These are phyloP conservation scores for Funneliformis mosseae DNA, from an alignment of 192 early-diverging fungal genomes.

Conservation along the genomic window DNA sequence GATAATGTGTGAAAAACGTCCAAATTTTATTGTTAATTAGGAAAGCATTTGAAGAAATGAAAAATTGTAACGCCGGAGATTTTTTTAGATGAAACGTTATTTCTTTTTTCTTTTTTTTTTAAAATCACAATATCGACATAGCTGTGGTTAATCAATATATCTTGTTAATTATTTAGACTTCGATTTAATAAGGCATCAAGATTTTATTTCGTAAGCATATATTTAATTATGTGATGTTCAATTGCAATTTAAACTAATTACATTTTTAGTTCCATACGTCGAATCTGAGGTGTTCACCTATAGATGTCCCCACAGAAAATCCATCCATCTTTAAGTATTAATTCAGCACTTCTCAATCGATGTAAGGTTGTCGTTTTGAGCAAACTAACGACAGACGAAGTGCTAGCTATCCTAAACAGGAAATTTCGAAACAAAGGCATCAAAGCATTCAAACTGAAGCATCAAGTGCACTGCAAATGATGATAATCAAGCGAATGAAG, in stretches of 20 bases:
- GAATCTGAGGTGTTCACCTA: constrained; percentile 71
- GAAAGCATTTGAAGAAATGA: constrained; percentile 67
- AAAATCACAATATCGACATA: not conserved
- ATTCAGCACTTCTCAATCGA: constrained; percentile 76
- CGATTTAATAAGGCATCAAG: constrained; percentile 89
- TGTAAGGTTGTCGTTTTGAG: constrained; percentile 78
- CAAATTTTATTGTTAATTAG: constrained; percentile 27
- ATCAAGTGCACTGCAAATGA: constrained; percentile 25
- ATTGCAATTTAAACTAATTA: not conserved
- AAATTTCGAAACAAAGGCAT: constrained; percentile 25
- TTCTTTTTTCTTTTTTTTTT: not conserved
- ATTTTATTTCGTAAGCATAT: constrained; percentile 59
- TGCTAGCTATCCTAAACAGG: constrained; percentile 64
- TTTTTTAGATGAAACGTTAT: constrained; percentile 82
- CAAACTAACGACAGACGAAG: constrained; percentile 59
- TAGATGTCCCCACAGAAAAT: constrained; percentile 82
- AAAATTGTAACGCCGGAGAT: constrained; percentile 60
- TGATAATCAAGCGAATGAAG: constrained; percentile 36
- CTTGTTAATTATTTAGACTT: constrained; percentile 47
- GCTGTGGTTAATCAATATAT: not conserved
- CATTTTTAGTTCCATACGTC: constrained; percentile 58
- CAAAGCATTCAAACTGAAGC: constrained; percentile 36
- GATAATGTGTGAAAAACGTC: constrained; percentile 65
- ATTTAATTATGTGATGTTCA: not conserved
- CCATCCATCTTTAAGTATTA: constrained; percentile 85